Evolutionary conservation across 192 early-diverging fungal genomes (phyloP), one percentile per base, ranked within the genome.

Genomic region (Entomortierella parvispora): DNA sequence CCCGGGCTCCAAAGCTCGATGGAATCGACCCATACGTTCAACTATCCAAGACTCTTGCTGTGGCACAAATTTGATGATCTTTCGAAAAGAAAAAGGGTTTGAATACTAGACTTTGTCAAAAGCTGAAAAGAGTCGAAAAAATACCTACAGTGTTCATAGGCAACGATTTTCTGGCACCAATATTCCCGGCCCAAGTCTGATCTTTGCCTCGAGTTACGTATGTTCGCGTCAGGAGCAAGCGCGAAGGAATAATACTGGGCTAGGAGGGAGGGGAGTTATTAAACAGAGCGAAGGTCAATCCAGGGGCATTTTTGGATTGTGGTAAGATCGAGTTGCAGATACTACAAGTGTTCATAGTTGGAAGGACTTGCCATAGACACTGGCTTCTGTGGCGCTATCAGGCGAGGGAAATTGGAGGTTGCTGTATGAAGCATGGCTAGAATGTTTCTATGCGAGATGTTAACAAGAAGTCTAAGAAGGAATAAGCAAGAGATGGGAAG

Each of bases 41-140:
- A 99, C 91, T 23, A 99, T 89, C 94, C 96, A 97, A 0, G 96
- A 93, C 80, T 97, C 95, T 79, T 97, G 95, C 83, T 99, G 95
- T 40, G 97, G 97, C 22, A 99, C 97, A 82, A 99, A 97, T 82
- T 97, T 96, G 68, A 99, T 80, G 17, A 94, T 67, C 86, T 85
- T 34, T 29, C 20, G 3, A 47, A 29, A 18, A 3, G 9, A 12
- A 20, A 33, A 11, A 29, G 12, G 15, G 15, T 34, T 32, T 22
- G 54, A 9, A 4, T 40, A 8, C 32, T 22, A n/a, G 1, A 20
- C 10, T 3, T 1, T 4, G 8, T 9, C 5, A 20, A n/a, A 40
- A n/a, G 29, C 1, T 14, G 22, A 22, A 42, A 23, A 15, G 2
- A 32, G 31, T 10, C 3, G 1, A 2, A 3, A 28, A 22, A 31